Evolutionary conservation across 176 grass and related monocot species (phyloP).

Genomic region (Secale cereale): DNA sequence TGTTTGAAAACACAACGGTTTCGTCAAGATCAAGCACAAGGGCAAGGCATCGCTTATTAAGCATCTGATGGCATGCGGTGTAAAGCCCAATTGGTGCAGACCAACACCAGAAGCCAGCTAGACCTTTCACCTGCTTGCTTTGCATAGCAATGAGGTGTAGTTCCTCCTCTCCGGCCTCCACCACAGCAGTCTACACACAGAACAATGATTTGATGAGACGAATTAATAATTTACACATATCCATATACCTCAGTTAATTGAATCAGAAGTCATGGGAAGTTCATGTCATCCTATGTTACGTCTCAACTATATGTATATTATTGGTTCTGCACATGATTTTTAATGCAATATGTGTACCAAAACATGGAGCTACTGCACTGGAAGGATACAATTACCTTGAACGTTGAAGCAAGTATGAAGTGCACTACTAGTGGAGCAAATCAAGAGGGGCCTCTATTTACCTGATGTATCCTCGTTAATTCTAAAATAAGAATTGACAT

Average conservation of each 20-base stretch:
- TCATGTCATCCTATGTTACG: background rate
- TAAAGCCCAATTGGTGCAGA: conserved; percentile 43
- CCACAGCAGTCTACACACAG: conserved; percentile 45
- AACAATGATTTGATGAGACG: background rate
- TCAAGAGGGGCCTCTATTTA: too few species aligned
- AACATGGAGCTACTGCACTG: too few species aligned
- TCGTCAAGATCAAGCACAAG: conserved; percentile 67
- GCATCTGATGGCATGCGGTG: conserved; percentile 42
- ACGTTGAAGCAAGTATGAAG: too few species aligned
- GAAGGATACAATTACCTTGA: too few species aligned
- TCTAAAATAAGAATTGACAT: too few species aligned
- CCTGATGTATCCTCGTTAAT: too few species aligned
- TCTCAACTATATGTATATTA: background rate
- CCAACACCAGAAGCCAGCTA: conserved; percentile 75
- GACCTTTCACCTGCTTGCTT: conserved; percentile 50
- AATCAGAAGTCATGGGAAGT: background rate
- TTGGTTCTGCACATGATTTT: background rate
- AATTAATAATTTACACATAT: background rate
- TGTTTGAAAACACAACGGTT: conserved; percentile 56
- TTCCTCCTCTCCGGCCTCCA: conserved; percentile 41
- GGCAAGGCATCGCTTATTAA: conserved; percentile 52
- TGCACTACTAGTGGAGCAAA: too few species aligned
- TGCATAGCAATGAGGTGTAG: conserved; percentile 65
- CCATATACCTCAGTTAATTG: background rate
- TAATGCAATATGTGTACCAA: background rate